Base-by-base conservation (phyloP, 2,329 filamentous ascomycete genomes). In the Magnaporthiopsis incrustans region DNA sequence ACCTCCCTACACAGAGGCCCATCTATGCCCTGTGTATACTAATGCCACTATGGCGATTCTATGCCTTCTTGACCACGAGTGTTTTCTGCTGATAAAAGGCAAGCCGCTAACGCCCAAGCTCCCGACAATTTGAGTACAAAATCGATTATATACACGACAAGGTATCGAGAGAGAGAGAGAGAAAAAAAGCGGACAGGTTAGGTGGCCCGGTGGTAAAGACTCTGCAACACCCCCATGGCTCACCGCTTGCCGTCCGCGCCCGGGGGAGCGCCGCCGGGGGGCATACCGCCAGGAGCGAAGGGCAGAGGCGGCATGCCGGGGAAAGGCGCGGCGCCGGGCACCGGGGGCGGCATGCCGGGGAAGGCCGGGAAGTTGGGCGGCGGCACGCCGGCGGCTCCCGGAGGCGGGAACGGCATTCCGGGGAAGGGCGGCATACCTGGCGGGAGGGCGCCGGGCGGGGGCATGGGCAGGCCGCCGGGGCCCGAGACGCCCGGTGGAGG, bases 401-500 rank as follows among this genome's bases (percentile, higher is more conserved):
- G 64, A 10, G 68, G 67, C 15, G 79, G 77, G 66, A 81, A 77
- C 61, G 79, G 59, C 62, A 63, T 59, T 6, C 62, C 62, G 11
- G 62, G 80, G 70, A 84, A 83, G 8, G 83, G 81, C 57, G 81
- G 81, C 65, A 82, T 66, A 27, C 70, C 68, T 59, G 71, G 70
- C 14, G 65, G 71, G 70, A 64, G 69, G 35, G 69, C 69, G 64
- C 64, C 73, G 63, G 64, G 79, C 10, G 82, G 81, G 5, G 82
- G 82, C 67, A 85, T 82, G 22, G 82, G 82, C 25, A 82, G 78
- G 63, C 78, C 69, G 26, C 70, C 68, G 0, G 70, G 78, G 60
- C 81, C 80, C 26, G 68, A 67, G 62, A 71, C 74, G 32, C 67
- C 69, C 35, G 69, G 65, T 60, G 59, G 63, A 35, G 60, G 69